These are phyloP conservation scores for Auriscalpium orientale DNA, from an alignment of 768 basidiomycete species.

Conservation along the genomic window DNA sequence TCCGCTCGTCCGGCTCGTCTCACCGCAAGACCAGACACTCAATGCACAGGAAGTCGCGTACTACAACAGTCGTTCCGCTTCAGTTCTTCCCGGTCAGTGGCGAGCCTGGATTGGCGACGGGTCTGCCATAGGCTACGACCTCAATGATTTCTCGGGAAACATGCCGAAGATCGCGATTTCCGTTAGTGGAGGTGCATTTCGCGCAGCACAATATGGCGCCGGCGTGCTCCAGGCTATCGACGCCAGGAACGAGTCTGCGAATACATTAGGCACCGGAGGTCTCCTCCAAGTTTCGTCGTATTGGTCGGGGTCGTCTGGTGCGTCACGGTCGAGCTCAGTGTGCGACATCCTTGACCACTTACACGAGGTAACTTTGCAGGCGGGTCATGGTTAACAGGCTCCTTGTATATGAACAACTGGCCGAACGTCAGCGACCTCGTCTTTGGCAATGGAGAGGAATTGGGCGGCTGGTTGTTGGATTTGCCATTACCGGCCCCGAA, in stretches of 20 bases:
- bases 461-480: constrained; percentile 52
- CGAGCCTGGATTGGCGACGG: constrained; percentile 51
- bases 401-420: constrained; percentile 58
- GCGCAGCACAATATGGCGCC: constrained; percentile 61
- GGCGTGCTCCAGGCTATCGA: constrained; percentile 53
- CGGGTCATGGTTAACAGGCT: constrained; percentile 63
- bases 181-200: constrained; percentile 62
- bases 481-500: constrained; percentile 47
- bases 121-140: constrained; percentile 43
- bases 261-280: constrained; percentile 54
- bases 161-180: constrained; percentile 56
- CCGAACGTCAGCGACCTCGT: constrained; percentile 50
- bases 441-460: constrained; percentile 41
- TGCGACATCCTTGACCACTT: not conserved
- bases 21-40: constrained; percentile 43
- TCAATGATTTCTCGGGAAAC: constrained; percentile 31
- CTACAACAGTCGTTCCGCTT: constrained; percentile 33
- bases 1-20: constrained; percentile 44
- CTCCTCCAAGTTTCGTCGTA: constrained; percentile 67
- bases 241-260: constrained; percentile 50
- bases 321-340: constrained; percentile 8
- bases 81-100: constrained; percentile 44
- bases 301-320: constrained; percentile 59
- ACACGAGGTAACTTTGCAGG: constrained; percentile 25
- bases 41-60: constrained; percentile 43